Base-by-base conservation (phyloP, 2,329 filamentous ascomycete species). In the Ceratocystis eucalypticola region DNA sequence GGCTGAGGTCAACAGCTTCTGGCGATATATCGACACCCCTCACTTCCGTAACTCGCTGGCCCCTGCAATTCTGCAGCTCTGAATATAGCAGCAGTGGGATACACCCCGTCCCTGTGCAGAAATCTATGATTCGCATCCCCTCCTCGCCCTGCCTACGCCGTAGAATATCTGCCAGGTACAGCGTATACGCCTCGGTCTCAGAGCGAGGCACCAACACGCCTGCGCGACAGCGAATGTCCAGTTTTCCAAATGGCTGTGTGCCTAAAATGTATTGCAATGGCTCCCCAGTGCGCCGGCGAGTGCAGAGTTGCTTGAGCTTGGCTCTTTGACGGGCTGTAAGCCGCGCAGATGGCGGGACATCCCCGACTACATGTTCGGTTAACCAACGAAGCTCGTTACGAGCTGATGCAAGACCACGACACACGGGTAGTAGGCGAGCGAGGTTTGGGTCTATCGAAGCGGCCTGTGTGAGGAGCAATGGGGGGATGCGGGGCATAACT, bases 181-280 rank as follows among this genome's bases (percentile, higher is more conserved):
- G 74, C 1, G 82, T 84, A 73, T 87, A 89, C 1, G 85, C 81
- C 75, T 91, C 88, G 2, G 88, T 91, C 74, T 91, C 88, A 28
- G 83, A 79, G 78, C 93, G 83, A 45, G 94, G 94, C 70, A 97
- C 96, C 66, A 99, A 78, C 4, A 97, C 92, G 1, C 89, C 89
- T 10, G 80, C 82, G 33, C 78, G 79, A 72, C 92, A 96, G 65
- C 81, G 76, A 59, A 99, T 88, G 53, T 96, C 88, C 17, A 97
- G 76, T 3, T 84, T 77, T 0, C 92, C 93, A 76, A 99, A 97
- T 1, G 88, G 94, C 74, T 96, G 91, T 4, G 86, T 86, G 2
- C 91, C 91, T 1, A 99, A 78, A 25, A 97, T 81, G 73, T 97
- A 97, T 74, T 97, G 94, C 44, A 99, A 76, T 1, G 94, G 94